Evolutionary conservation across 2,329 filamentous ascomycete genomes (phyloP), one percentile per base, ranked within the genome.

Genomic region (Pseudonectria foliicola): DNA sequence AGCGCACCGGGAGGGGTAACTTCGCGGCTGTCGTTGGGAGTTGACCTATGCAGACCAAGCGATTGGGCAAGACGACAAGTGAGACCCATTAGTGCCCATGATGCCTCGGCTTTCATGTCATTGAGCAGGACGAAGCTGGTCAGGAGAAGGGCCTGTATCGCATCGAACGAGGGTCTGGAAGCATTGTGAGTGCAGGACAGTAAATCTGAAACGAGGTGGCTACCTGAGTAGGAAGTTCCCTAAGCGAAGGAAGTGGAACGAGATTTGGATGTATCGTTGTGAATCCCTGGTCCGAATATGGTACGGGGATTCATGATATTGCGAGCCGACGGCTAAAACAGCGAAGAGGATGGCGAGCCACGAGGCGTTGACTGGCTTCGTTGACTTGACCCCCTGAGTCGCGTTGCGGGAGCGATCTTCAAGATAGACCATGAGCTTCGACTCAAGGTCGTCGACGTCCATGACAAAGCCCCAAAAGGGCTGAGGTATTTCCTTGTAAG

Each of bases 91-190:
- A 82, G 54, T 0, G 77, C 77, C 77, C 77, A 82, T 0, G 77
- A 80, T 0, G 75, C 77, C 48, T 82, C 77, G 2, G 77, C 77
- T 49, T 81, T 81, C 77, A 82, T 82, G 39, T 82, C 77, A 45
- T 82, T 82, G 16, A 80, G 61, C 3, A 82, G 61, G 3, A 79
- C 76, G 42, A 81, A 80, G 21, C 75, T 71, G 4, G 75, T 75
- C 28, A 82, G 66, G 1, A 82, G 61, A 27, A 82, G 59, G 1
- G 77, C 77, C 52, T 82, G 77, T 16, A 82, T 76, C 4, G 76
- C 79, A 52, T 82, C 77, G 26, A 81, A 68, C 0, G 78, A 80
- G 2, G 77, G 77, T 23, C 73, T 75, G 35, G 13, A 1, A 31
- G 35, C 21, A 13, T 13, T 11, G 34, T 49, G 6, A 49, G 41